Evolutionary conservation across 1,284 basidiomycete genomes (phyloP).

Genomic region (Trichosporon inkin): DNA sequence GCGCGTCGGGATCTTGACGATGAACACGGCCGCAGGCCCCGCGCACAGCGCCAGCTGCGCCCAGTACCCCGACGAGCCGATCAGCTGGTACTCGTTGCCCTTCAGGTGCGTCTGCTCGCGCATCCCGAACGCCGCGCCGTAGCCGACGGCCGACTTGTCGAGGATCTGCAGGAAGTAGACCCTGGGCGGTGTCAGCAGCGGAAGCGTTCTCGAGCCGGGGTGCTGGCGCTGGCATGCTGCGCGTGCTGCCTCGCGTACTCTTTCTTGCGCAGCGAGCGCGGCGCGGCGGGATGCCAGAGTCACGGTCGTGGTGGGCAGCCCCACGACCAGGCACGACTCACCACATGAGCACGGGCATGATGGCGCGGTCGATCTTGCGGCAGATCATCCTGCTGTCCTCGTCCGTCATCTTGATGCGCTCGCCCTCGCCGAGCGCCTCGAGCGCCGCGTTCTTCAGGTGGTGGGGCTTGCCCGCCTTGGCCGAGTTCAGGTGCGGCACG

Average conservation of each 20-base stretch:
- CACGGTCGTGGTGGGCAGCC: too few species aligned
- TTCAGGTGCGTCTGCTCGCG: slow-evolving; percentile 28
- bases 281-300: too few species aligned
- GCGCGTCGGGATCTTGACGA: slow-evolving; percentile 32
- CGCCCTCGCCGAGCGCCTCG: slow-evolving; percentile 52
- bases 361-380: slow-evolving; percentile 33
- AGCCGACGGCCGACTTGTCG: slow-evolving; percentile 37
- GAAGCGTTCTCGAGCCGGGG: too few species aligned
- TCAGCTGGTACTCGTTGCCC: slow-evolving; percentile 33
- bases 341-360: slow-evolving; percentile 39
- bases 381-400: slow-evolving; percentile 31
- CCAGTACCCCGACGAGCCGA: slow-evolving; percentile 25
- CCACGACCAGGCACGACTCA: neutral
- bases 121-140: slow-evolving; percentile 26
- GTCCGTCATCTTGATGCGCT: slow-evolving; percentile 30
- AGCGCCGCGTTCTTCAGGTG: slow-evolving; percentile 54
- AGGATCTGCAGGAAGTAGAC: slow-evolving; percentile 46
- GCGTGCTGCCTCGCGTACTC: too few species aligned
- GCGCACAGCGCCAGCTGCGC: slow-evolving; percentile 29
- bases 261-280: too few species aligned
- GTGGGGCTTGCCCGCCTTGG: slow-evolving; percentile 52
- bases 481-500: slow-evolving; percentile 54
- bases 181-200: slow-evolving; percentile 14
- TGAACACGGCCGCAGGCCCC: slow-evolving; percentile 42
- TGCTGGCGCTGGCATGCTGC: too few species aligned